Evolutionary conservation across 441 rosid genomes (phyloP), one percentile per base, ranked within the genome.

Genomic region (Aleurites moluccanus): DNA sequence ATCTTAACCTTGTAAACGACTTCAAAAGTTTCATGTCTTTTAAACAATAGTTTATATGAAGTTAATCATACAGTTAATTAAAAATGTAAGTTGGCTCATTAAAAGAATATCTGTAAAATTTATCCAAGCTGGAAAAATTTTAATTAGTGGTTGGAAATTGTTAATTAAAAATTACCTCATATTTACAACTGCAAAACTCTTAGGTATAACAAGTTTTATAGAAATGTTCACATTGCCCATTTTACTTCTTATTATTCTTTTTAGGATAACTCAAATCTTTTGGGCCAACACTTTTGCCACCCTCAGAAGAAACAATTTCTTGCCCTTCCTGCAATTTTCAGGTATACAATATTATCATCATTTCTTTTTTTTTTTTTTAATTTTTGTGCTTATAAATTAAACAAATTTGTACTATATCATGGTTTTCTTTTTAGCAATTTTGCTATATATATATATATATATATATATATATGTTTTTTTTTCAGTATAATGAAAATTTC

Each of bases 81-180:
- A n/a, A n/a, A n/a, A n/a, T n/a, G n/a, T n/a, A n/a, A n/a, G n/a
- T n/a, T n/a, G n/a, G n/a, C n/a, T n/a, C n/a, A n/a, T n/a, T n/a
- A n/a, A 33, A 16, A 0, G 16, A 2, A 50, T n/a, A n/a, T n/a
- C n/a, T n/a, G n/a, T n/a, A n/a, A 3, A 50, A 50, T n/a, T 3
- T 50, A 50, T 50, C 6, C 13, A 5, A 18, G 55, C 18, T 20
- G 7, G 33, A 52, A 2, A 59, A 15, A 70, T n/a, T n/a, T n/a
- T n/a, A 74, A 67, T 20, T 75, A 64, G 72, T 69, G 84, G 84
- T 71, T 68, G 4, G 61, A 73, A 69, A 61, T 75, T 25, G 18
- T 10, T 53, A 45, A 67, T 21, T 38, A 38, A 52, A 59, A 64
- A 25, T 50, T 28, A 75, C 84, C 81, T 64, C 76, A 73, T 28